Percentiles rank a stretch among this genome's conserved stretches.
Conservation (phyloP, 306 rosid genomes). For the Vachellia pachyceras region DNA sequence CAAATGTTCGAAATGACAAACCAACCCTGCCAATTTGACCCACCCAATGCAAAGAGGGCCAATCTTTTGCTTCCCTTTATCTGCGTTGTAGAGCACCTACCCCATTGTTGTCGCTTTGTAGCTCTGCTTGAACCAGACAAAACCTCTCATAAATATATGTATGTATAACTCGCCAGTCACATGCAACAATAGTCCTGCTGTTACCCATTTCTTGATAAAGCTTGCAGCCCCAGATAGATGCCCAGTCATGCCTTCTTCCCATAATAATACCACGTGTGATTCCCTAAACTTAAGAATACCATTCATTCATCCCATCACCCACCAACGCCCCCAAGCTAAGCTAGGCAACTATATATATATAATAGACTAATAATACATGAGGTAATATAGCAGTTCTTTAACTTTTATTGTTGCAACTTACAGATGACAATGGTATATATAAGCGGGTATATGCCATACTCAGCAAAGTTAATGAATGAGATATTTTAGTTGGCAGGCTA, state of each 20-base stretch:
- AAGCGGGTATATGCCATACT: no score
- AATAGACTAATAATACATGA: no score
- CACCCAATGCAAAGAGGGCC: neutral
- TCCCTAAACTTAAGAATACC: neutral
- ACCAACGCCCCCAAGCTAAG: no score
- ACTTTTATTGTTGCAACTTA: no score
- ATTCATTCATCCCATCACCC: no score
- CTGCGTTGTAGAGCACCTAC: neutral
- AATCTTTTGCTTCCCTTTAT: neutral
- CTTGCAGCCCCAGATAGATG: neutral
- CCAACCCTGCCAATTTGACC: neutral
- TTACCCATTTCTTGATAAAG: neutral
- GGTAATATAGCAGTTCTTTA: no score
- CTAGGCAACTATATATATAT: no score
- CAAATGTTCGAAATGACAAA: neutral
- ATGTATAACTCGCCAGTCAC: neutral
- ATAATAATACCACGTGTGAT: neutral
- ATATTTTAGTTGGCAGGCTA: no score
- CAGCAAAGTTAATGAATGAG: no score
- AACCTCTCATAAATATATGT: neutral
- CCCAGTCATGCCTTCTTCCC: neutral
- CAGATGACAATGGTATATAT: no score
- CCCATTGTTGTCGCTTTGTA: neutral
- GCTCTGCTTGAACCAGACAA: neutral
- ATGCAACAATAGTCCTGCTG: neutral